A percentile compares a stretch with the other conserved stretches of the same genome.
Conservation (phyloP, 352 stramenopile species). For the Pythium coloratum region DNA sequence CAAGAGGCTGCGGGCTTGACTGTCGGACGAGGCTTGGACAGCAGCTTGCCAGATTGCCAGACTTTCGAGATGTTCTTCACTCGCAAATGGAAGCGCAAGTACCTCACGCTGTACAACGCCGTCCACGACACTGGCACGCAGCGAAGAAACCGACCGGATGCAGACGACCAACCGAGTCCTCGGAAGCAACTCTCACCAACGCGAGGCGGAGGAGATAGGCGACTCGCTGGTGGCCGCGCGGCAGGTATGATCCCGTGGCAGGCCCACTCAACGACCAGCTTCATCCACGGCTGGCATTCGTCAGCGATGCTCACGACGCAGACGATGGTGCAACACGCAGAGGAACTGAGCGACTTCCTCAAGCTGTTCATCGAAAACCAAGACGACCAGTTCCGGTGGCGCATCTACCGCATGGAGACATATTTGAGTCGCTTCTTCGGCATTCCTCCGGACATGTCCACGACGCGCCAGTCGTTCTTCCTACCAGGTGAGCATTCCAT, state of each 20-base stretch:
- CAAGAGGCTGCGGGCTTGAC: constrained; percentile 90
- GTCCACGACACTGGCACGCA: constrained; percentile 27
- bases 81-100: constrained; percentile 83
- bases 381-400: constrained; percentile 72
- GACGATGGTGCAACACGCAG: constrained; percentile 51
- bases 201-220: constrained; percentile 9
- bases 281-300: constrained; percentile 19
- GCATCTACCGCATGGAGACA: constrained; percentile 80
- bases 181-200: constrained; percentile 14
- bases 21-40: constrained; percentile 82
- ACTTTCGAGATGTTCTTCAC: constrained; percentile 93
- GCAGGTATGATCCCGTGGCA: constrained; percentile 15
- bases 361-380: constrained; percentile 86
- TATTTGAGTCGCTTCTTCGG: constrained; percentile 66
- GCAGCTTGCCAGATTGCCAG: constrained; percentile 81
- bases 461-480: constrained; percentile 65
- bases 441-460: constrained; percentile 71
- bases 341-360: constrained; percentile 71
- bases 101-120: constrained; percentile 53
- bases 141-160: constrained; percentile 16
- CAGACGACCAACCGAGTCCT: constrained; percentile 17
- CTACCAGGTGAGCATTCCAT: constrained; percentile 41
- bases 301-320: constrained; percentile 32
- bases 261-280: constrained; percentile 12
- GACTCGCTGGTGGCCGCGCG: not conserved